Evolutionary conservation across 306 rosid genomes (phyloP).

Genomic region (Dryas octopetala): DNA sequence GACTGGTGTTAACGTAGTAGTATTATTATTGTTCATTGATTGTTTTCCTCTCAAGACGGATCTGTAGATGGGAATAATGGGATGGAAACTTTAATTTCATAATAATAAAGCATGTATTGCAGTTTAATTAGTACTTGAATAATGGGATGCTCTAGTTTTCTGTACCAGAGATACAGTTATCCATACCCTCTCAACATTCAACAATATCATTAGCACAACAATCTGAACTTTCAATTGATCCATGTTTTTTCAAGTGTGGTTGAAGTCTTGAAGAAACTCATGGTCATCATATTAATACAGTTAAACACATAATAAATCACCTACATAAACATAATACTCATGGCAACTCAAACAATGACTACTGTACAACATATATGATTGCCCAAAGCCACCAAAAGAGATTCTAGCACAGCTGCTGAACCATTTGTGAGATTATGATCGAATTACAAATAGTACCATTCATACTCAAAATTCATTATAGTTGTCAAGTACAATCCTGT

Average conservation of each 20-base stretch:
- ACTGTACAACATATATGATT: background rate
- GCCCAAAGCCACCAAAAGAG: background rate
- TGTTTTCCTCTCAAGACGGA: no score
- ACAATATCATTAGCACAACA: background rate
- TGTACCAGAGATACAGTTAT: no score
- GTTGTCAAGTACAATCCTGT: background rate
- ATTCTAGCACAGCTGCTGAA: slow-evolving; percentile 3
- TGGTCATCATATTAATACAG: background rate
- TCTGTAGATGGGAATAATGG: no score
- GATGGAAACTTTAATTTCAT: no score
- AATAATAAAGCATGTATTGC: no score
- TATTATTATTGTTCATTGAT: no score
- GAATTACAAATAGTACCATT: background rate
- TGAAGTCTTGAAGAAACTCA: background rate
- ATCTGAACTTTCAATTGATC: background rate
- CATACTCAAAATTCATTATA: slow-evolving; percentile 6
- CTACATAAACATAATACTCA: background rate
- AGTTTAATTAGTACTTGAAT: no score
- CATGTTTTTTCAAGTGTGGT: no score
- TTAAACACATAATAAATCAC: no score
- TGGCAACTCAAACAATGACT: background rate
- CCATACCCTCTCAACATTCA: no score
- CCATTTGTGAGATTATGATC: background rate
- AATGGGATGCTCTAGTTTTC: no score
- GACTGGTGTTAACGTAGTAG: no score